Evolutionary conservation across 2,329 filamentous ascomycete species (phyloP), one percentile per base, ranked within the genome.

Genomic region (Colletotrichum lentis): DNA sequence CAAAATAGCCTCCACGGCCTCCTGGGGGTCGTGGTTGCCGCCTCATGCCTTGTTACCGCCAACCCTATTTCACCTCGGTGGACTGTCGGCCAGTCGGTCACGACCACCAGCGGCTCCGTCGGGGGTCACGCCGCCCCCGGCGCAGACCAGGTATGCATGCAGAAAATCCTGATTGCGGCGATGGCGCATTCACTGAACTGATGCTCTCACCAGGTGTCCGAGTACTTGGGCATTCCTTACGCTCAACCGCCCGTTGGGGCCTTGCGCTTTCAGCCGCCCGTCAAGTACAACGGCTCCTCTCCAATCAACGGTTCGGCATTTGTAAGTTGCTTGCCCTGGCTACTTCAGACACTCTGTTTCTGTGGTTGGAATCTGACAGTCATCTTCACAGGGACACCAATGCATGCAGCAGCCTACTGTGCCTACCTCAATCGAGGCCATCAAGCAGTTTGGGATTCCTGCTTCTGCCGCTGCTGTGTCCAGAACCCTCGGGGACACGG

Each of bases 151-250:
- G 66, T 52, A 39, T 20, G 66, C 22, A 27, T 10, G 16, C 2
- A 11, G 22, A n/a, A 3, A 53, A 46, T 3, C 14, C 12, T 8
- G 0, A 0, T 27, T 24, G 16, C 3, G 2, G 22, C 37, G 18
- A 5, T 5, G 35, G 5, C 7, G n/a, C n/a, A n/a, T 31, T 24
- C 7, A 31, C 62, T 65, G n/a, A 18, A 69, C 37, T 16, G 20
- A 8, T 16, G 3, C 6, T 14, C 3, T 37, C 31, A 5, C 24
- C 10, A 69, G 65, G 68, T 70, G 7, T 70, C 68, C 24, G 69
- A 71, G 39, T 71, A 69, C 72, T 74, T 85, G 2, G 84, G 83
- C 1, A 82, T 89, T 3, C 87, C 86, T 0, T 89, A 84, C 73
- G 87, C 86, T 3, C 81, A 86, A 69, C 75, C 78, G 35, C 76